These are phyloP conservation scores for Dalbergia cochinchinensis DNA, from an alignment of 306 rosid genomes.

Conservation along the genomic window DNA sequence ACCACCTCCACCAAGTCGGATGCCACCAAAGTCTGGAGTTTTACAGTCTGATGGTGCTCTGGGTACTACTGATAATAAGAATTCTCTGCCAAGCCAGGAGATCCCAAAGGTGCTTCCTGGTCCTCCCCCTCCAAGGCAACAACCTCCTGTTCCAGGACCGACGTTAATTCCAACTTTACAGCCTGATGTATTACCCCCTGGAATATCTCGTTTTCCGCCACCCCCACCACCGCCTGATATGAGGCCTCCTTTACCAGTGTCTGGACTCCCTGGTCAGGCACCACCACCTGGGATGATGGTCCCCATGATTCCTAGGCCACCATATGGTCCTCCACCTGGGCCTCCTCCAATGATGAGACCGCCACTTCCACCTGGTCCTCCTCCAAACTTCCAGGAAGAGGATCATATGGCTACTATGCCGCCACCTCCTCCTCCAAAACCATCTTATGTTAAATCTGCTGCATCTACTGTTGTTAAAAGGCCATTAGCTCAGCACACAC, in stretches of 20 bases:
- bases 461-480: constrained; percentile 97
- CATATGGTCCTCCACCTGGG: constrained; percentile 96
- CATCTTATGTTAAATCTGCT: constrained; percentile 95
- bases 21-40: constrained; percentile 66
- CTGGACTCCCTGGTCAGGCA: constrained; percentile 78
- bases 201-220: constrained; percentile 81
- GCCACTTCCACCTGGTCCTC: constrained; percentile 99
- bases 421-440: constrained; percentile 65
- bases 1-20: constrained; percentile 83
- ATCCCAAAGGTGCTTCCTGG: constrained; percentile 73
- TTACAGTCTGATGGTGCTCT: constrained; percentile 67
- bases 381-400: constrained; percentile 83
- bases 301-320: constrained; percentile 84
- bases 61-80: constrained; percentile 59
- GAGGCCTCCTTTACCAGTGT: constrained; percentile 72
- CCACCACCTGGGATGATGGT: constrained; percentile 89
- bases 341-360: constrained; percentile 99
- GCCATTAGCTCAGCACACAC: constrained; percentile 99
- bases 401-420: constrained; percentile 58
- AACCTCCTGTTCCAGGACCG: constrained; percentile 70
- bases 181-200: constrained; percentile 89
- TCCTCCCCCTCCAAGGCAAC: constrained; percentile 90
- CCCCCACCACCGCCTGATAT: constrained; percentile 95
- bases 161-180: constrained; percentile 65
- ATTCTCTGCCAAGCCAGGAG: constrained; percentile 65